Base-by-base conservation (phyloP, 371 early-diverging fungal species). In the Circinella umbellata region DNA sequence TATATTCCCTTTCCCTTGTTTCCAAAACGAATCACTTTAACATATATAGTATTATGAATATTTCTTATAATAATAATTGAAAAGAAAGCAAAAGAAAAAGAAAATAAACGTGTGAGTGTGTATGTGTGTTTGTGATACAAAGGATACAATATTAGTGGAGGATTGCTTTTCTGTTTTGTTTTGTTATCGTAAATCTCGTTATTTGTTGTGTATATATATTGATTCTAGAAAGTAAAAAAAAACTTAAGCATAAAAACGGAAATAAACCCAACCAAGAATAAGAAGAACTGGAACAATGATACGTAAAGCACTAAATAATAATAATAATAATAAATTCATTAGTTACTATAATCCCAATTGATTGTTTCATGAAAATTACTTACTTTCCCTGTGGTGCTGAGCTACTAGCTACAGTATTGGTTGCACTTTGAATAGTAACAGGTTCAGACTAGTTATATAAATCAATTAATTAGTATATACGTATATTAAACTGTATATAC, bases 371-470 rank as follows among this genome's bases (percentile, higher is more conserved):
- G 42, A 42, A 42, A 10, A 47, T 11, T 9, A 59, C 83, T 77
- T 80, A 83, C 83, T 83, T 83, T 80, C 83, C 83, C 70, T 78
- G 71, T n/a, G 83, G 73, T 48, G 74, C 74, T 46, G 66, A 63
- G 61, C 54, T 34, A 49, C 67, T 20, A 51, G 63, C 63, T 46
- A 72, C 67, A 10, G 42, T 38, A 15, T 65, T 48, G 15, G 57
- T 63, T 54, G 68, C 61, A 48, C 66, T 67, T 34, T 51, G 35
- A 11, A 72, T 64, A 66, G 76, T 73, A 59, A 83, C 72, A 57
- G 83, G 83, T 49, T 69, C 70, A 36, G 80, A 80, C 77, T 80
- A 73, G 3, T 42, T 6, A 55, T 39, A 27, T 49, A 47, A 47
- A 15, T 9, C 15, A 11, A 47, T 9, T 47, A 1, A 47, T 15